These are phyloP conservation scores for Colletotrichum higginsianum DNA, from an alignment of 2,329 filamentous ascomycete species.

Conservation along the genomic window DNA sequence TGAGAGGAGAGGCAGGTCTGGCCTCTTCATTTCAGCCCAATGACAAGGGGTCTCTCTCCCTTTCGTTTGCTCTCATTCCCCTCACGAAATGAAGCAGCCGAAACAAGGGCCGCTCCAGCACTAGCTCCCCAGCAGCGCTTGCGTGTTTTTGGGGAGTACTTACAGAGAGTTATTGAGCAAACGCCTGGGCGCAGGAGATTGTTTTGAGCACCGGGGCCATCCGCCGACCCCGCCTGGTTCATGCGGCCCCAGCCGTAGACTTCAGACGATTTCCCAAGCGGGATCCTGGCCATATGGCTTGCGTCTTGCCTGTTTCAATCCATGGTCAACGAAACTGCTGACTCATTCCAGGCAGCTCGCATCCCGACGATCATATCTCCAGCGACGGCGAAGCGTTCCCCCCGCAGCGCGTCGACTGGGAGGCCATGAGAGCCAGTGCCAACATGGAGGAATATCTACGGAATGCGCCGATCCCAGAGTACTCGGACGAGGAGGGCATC, in stretches of 20 bases:
- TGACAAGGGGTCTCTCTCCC: not conserved
- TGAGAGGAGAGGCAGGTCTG: not conserved
- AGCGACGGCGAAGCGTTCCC: slow-evolving; percentile 40
- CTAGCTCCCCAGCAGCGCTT: not conserved
- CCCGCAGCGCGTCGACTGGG: slow-evolving; percentile 39
- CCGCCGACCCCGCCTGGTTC: slow-evolving; percentile 14
- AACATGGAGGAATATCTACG: slow-evolving; percentile 39
- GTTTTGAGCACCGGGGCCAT: slow-evolving; percentile 1
- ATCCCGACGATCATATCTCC: slow-evolving; percentile 34
- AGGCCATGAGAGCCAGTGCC: slow-evolving; percentile 40
- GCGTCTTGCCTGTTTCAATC: slow-evolving; percentile 21
- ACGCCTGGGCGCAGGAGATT: not conserved
- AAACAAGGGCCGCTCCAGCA: not conserved
- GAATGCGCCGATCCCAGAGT: slow-evolving; percentile 37
- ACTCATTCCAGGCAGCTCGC: slow-evolving; percentile 38
- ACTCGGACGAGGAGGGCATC: slow-evolving; percentile 37
- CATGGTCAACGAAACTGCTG: slow-evolving; percentile 20
- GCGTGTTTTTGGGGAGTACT: not conserved
- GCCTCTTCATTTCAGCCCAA: not conserved
- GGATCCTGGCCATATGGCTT: slow-evolving; percentile 4
- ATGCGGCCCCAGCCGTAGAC: slow-evolving; percentile 12
- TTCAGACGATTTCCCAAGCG: slow-evolving; percentile 29
- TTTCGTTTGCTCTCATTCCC: not conserved
- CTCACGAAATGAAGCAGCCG: not conserved
- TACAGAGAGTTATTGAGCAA: not conserved